Evolutionary conservation across 1,284 basidiomycete genomes (phyloP).

Genomic region (Apiotrichum sp.): DNA sequence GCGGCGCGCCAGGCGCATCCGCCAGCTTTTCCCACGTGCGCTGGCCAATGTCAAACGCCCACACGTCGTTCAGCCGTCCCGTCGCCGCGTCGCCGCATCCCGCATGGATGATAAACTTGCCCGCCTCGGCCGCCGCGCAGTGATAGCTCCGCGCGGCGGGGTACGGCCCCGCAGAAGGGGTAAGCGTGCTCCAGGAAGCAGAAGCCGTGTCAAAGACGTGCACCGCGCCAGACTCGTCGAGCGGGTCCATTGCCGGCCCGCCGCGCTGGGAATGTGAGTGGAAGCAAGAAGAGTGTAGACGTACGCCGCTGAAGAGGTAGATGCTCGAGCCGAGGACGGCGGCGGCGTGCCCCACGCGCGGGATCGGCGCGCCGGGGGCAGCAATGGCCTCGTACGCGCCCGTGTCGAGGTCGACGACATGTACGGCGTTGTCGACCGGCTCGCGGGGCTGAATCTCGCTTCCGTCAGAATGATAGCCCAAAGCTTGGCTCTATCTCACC

Average conservation of each 20-base stretch:
- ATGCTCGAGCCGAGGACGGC: slow-evolving; percentile 17
- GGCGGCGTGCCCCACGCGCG: slow-evolving; percentile 28
- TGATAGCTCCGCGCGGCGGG: slow-evolving; percentile 24
- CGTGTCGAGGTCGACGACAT: slow-evolving; percentile 20
- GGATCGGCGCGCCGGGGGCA: slow-evolving; percentile 17
- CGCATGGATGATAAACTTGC: slow-evolving; percentile 23
- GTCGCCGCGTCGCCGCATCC: slow-evolving; percentile 22
- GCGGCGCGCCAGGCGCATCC: slow-evolving; percentile 22
- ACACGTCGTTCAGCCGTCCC: slow-evolving; percentile 23
- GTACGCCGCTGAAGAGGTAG: slow-evolving; percentile 33
- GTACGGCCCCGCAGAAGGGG: slow-evolving; percentile 1
- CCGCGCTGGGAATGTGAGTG: slow-evolving; percentile 17
- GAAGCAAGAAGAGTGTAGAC: not conserved
- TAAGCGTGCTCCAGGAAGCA: slow-evolving; percentile 17
- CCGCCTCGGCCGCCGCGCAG: slow-evolving; percentile 11
- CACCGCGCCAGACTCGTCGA: slow-evolving; percentile 24
- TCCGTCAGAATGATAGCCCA: not conserved
- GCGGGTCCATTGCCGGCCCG: slow-evolving; percentile 22
- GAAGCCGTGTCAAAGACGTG: slow-evolving; percentile 19
- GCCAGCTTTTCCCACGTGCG: slow-evolving; percentile 16
- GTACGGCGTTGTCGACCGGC: slow-evolving; percentile 25
- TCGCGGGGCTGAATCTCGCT: slow-evolving; percentile 22
- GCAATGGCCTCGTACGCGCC: slow-evolving; percentile 17
- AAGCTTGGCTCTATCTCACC: not conserved
- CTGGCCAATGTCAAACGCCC: slow-evolving; percentile 21